Conservation (phyloP, 768 basidiomycete genomes). For the Agrocybe praecox region DNA sequence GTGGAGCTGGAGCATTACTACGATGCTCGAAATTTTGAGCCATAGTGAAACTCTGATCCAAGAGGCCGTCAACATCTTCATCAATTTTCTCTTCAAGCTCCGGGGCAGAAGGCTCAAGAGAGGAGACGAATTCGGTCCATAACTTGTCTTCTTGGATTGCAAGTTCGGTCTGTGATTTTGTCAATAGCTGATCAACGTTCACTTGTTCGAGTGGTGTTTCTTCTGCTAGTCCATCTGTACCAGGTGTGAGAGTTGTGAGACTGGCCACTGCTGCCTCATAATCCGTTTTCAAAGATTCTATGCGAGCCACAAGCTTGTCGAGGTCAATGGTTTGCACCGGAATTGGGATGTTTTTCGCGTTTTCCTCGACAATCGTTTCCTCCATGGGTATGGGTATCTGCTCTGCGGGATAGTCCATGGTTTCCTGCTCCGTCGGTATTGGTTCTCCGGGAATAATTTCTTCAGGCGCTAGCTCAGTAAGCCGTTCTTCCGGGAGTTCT, state of each 20-base stretch:
- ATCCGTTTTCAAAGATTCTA: not conserved
- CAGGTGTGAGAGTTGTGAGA: conserved; percentile 13
- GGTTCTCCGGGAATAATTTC: too few relatives aligned
- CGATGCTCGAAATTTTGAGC: conserved; percentile 68
- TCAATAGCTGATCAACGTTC: conserved; percentile 50
- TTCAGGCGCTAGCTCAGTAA: too few relatives aligned
- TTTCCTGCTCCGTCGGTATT: too few relatives aligned
- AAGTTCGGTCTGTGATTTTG: conserved; percentile 64
- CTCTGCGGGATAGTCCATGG: too few relatives aligned
- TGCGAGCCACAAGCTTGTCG: not conserved
- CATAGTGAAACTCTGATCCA: conserved; percentile 55
- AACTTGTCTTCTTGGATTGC: conserved; percentile 60
- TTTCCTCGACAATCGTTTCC: not conserved
- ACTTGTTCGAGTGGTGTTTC: conserved; percentile 28
- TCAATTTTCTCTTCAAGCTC: not conserved
- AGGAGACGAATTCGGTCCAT: conserved; percentile 41
- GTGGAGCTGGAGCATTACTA: conserved; percentile 57
- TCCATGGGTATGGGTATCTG: not conserved
- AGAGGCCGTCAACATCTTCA: conserved; percentile 30
- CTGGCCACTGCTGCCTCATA: not conserved
- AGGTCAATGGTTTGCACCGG: conserved; percentile 19
- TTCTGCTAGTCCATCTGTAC: not conserved
- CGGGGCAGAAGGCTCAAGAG: not conserved
- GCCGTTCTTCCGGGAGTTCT: too few relatives aligned
- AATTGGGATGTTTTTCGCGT: conserved; percentile 43